Evolutionary conservation across 192 early-diverging fungal species (phyloP), one percentile per base, ranked within the genome.

Genomic region (Mortierella claussenii): DNA sequence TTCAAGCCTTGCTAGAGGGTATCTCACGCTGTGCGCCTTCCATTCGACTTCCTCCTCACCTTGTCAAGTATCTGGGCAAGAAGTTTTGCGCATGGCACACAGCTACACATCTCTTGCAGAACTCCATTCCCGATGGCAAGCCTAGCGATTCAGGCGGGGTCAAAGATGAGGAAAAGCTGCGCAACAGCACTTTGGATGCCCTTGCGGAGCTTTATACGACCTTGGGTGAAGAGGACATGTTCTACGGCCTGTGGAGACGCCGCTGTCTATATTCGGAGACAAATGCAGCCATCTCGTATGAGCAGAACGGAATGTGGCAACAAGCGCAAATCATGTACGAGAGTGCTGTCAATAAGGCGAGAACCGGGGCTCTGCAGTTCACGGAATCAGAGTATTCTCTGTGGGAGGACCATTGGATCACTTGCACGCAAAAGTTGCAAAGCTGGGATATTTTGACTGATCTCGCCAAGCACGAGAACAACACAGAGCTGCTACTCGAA

Each of bases 331-430:
- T 81, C 24, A 85, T 92, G 67, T 98, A 96, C 54, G 98, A 99
- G 79, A 89, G 80, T 30, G 98, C 97, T 8, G 97, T 98, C 60
- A 87, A 86, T 53, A 98, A 98, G 67, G 95, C 94, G 7, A 83
- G 95, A 26, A 92, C 88, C 3, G 93, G 95, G 0, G 87, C 89
- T 2, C 71, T 96, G 32, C 92, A 94, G 15, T 98, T 96, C 64
- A 90, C 91, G 27, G 98, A 99, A 79, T 89, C 94, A 2, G 98
- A 99, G 59, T 99, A 98, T 78, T 85, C 87, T 27, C 79, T 99
- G 21, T 99, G 98, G 98, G 98, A 99, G 83, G 89, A 96, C 55
- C 94, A 95, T 55, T 99, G 98, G 98, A 87, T 98, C 24, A 80
- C 81, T 30, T 95, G 93, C 45, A 92, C 97, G 0, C 85, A 97